Conservation (phyloP, 306 rosid genomes). For the Echinosophora koreensis region DNA sequence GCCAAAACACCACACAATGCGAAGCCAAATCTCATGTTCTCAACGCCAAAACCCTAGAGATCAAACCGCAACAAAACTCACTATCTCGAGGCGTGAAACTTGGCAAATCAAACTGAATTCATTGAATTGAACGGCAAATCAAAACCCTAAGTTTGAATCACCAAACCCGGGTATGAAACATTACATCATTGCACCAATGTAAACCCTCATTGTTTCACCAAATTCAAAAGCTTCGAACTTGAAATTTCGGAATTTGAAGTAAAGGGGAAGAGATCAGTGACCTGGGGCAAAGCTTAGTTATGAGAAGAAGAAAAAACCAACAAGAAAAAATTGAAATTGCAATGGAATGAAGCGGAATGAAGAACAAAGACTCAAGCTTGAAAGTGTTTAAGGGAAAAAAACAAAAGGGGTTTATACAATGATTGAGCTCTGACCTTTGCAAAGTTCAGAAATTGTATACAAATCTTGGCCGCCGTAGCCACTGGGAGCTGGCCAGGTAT, state of each 20-base stretch:
- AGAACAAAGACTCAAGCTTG: constrained; percentile 54
- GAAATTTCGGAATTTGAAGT: constrained; percentile 60
- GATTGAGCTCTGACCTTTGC: constrained; percentile 75
- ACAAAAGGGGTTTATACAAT: no score
- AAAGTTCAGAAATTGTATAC: constrained; percentile 66
- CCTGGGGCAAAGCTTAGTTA: constrained; percentile 47
- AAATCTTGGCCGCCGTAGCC: no score
- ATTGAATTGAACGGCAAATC: no score
- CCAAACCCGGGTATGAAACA: constrained; percentile 51
- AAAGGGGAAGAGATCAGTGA: constrained; percentile 68
- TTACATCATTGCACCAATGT: constrained; percentile 61
- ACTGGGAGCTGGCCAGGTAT: no score
- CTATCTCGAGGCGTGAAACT: no score
- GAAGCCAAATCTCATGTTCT: no score
- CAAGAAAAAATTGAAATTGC: constrained; percentile 47
- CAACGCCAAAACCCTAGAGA: no score
- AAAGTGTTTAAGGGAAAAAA: constrained; percentile 28
- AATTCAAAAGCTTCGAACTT: constrained; percentile 68
- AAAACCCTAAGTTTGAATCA: constrained; percentile 74
- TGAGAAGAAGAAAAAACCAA: no score
- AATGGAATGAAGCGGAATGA: constrained; percentile 57
- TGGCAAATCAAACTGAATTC: no score
- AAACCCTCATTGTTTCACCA: constrained; percentile 54
- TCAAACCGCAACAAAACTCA: no score
- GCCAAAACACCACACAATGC: no score